phyloP scores from a whole-genome alignment of 2,329 filamentous ascomycete genomes.

The Pestalotiopsis sp. region DNA sequence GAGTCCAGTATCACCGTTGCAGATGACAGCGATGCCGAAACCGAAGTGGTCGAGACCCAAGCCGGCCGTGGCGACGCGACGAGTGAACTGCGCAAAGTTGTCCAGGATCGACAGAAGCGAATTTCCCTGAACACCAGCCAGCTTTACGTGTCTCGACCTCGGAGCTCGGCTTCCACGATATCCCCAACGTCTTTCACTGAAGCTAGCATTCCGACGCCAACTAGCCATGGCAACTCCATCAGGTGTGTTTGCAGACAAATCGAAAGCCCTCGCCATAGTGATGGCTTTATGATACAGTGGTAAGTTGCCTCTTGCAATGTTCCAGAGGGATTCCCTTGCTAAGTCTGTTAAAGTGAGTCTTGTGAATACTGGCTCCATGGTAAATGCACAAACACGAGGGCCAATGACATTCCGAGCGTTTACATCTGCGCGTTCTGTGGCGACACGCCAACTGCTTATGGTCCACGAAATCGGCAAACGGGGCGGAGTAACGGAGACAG shows the following conservation, averaged over 20 bases:
- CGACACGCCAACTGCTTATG: conserved; percentile 54
- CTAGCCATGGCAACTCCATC: conserved; percentile 46
- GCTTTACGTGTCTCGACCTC: conserved; percentile 34
- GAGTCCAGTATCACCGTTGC: conserved; percentile 32
- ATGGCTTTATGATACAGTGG: conserved; percentile 66
- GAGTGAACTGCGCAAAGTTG: conserved; percentile 61
- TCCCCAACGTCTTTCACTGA: conserved; percentile 57
- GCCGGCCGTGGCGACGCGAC: conserved; percentile 55
- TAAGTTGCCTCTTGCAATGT: conserved; percentile 34
- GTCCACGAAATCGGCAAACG: conserved; percentile 48
- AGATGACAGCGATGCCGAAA: conserved; percentile 63
- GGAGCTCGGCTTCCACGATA: conserved; percentile 35
- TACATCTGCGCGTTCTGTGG: conserved; percentile 68
- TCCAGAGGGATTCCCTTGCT: conserved; percentile 6
- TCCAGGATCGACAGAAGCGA: conserved; percentile 52
- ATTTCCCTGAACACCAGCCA: conserved; percentile 35
- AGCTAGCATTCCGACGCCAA: conserved; percentile 48
- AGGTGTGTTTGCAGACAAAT: conserved; percentile 58
- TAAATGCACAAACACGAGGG: conserved; percentile 62
- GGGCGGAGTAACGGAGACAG: conserved; percentile 31
- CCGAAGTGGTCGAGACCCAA: conserved; percentile 50
- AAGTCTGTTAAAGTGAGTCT: conserved; percentile 51
- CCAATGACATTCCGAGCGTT: conserved; percentile 58
- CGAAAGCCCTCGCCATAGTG: conserved; percentile 39
- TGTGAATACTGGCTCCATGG: conserved; percentile 69